Percentiles rank a stretch among this genome's conserved stretches.
These are phyloP conservation scores for Lipomyces chichibuensis DNA, from an alignment of 805 yeast species.

Conservation along the genomic window DNA sequence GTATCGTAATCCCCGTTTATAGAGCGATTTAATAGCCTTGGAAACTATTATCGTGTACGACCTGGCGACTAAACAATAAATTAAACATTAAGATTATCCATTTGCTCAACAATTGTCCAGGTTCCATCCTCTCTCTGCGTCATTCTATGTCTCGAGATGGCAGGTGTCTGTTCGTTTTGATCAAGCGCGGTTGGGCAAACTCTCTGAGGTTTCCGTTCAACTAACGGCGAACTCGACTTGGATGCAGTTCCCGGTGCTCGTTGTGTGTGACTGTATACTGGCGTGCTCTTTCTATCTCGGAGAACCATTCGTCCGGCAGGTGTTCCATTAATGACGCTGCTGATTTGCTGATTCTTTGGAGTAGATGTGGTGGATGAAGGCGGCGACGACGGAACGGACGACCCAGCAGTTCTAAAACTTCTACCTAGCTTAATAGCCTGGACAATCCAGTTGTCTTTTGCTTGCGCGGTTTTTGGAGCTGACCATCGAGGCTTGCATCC, in stretches of 20 bases:
- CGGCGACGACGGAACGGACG: not conserved
- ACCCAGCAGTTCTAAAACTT: conserved; percentile 38
- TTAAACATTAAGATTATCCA: not conserved
- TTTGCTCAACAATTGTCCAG: not conserved
- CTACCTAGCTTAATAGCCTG: conserved; percentile 43
- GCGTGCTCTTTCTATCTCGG: conserved; percentile 20
- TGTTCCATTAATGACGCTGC: not conserved
- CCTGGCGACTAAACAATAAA: not conserved
- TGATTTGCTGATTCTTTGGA: conserved; percentile 1
- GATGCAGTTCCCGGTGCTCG: not conserved
- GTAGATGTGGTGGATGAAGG: conserved; percentile 3
- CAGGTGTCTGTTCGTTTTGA: not conserved
- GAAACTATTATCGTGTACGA: not conserved
- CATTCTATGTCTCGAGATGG: not conserved
- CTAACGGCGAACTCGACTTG: conserved; percentile 8
- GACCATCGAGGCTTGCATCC: conserved; percentile 29
- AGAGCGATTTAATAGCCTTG: not conserved
- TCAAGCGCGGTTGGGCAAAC: not conserved
- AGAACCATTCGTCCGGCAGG: conserved; percentile 11
- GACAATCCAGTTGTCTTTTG: conserved; percentile 28
- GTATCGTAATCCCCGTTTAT: not conserved
- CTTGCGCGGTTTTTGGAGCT: conserved; percentile 15
- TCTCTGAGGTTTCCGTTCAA: not conserved
- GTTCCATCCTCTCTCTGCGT: not conserved
- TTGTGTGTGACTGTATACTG: conserved; percentile 5